phyloP scores from a whole-genome alignment of 2,329 filamentous ascomycete genomes.

The Colletotrichum limetticola region DNA sequence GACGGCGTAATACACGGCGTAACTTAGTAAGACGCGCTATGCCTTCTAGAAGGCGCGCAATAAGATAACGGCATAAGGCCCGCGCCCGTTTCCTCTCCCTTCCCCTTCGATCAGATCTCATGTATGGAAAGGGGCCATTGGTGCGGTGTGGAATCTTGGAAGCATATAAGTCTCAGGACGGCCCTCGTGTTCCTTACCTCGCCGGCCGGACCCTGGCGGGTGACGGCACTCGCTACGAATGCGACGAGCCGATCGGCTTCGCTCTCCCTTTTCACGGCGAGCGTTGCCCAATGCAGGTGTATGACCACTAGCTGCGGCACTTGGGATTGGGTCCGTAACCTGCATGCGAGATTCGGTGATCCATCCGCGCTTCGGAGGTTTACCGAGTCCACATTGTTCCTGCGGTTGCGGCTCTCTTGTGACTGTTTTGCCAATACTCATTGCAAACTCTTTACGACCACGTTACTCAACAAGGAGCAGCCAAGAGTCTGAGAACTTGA shows the following conservation, averaged over 20 bases:
- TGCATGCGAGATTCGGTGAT: slow-evolving; percentile 25
- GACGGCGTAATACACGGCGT: not conserved
- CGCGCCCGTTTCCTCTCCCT: not conserved
- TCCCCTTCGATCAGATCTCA: not conserved
- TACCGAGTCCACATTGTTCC: slow-evolving; percentile 14
- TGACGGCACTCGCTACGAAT: not conserved
- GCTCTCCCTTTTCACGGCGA: slow-evolving; percentile 20
- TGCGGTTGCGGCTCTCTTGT: not conserved
- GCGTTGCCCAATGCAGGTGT: not conserved
- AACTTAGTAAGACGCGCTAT: not conserved
- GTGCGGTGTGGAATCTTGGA: not conserved
- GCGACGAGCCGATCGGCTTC: slow-evolving; percentile 16
- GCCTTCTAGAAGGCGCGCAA: not conserved
- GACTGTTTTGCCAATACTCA: not conserved
- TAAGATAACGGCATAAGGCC: not conserved
- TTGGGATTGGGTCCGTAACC: slow-evolving; percentile 8
- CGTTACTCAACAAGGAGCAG: slow-evolving; percentile 18
- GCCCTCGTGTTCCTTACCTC: not conserved
- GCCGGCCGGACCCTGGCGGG: not conserved
- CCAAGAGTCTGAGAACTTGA: slow-evolving; percentile 23
- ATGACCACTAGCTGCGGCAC: slow-evolving; percentile 4
- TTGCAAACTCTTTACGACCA: slow-evolving; percentile 18
- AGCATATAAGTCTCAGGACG: slow-evolving; percentile 1
- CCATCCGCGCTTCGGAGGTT: slow-evolving; percentile 30
- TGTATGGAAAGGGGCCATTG: not conserved